phyloP scores from a whole-genome alignment of 306 rosid genomes.

The Sphenostylis stenocarpa region DNA sequence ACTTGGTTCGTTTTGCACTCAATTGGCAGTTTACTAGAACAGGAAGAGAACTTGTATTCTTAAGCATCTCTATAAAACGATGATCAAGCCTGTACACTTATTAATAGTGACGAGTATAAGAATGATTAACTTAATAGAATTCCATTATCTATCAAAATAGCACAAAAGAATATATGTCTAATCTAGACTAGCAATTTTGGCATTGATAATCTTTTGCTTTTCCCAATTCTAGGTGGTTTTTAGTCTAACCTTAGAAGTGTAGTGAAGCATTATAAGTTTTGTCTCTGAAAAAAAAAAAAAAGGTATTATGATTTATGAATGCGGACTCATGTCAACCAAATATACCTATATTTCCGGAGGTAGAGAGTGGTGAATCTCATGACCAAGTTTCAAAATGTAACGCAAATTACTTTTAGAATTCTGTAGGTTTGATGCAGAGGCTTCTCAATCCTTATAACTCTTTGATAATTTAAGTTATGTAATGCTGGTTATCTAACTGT shows the following conservation, averaged over 20 bases:
- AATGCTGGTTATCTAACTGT: not conserved
- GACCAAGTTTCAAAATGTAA: not conserved
- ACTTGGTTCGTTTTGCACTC: not conserved
- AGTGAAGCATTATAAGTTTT: not conserved
- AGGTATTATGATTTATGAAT: constrained; percentile 1
- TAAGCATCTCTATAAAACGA: not conserved
- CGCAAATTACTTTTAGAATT: not conserved
- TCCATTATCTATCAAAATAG: not conserved
- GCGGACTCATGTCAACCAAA: not conserved
- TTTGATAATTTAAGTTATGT: not conserved
- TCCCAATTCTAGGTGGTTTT: not conserved
- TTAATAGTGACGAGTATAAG: not conserved
- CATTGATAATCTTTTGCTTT: not conserved
- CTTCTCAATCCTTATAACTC: constrained; percentile 11
- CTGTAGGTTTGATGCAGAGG: not conserved
- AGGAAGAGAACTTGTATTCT: not conserved
- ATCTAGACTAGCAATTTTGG: not conserved
- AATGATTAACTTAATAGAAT: not conserved
- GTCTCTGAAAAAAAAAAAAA: not conserved
- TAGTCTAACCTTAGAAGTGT: not conserved
- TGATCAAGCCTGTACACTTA: not conserved
- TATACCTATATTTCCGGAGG: not conserved
- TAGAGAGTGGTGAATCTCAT: not conserved
- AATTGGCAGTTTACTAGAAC: not conserved
- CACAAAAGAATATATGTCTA: not conserved